Evolutionary conservation across 2,329 filamentous ascomycete species (phyloP), one percentile per base, ranked within the genome.

Genomic region (Fusarium sp.): DNA sequence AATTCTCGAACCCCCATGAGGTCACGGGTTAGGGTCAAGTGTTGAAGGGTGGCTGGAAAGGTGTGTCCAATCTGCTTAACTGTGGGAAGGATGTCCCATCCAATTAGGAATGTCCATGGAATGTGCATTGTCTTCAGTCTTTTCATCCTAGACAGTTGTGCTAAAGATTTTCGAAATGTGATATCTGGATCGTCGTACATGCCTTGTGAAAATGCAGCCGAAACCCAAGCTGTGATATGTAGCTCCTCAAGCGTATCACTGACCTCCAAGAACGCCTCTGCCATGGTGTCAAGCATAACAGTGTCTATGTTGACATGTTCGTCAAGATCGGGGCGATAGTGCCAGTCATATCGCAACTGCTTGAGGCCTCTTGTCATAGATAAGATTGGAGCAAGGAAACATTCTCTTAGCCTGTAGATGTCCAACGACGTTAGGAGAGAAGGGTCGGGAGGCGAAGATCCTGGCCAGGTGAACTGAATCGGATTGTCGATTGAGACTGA

Each of bases 401-500:
- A 23, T 37, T 71, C 67, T 13, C 67, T 42, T 6, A 68, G 26
- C 4, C 69, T 45, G 18, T 39, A 39, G 6, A 71, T 26, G 2
- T 63, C 53, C n/a, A 71, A 25, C 0, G 48, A 58, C 10, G 43
- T 31, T 6, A 70, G 13, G 1, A 25, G 30, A 6, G 7, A 9
- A 10, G 61, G 60, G 1, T 7, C 30, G 14, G 65, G 68, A 1
- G 59, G 7, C 3, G 19, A 28, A 12, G 16, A 9, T 4, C 3
- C 14, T 2, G 65, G 68, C 62, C 65, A 69, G 4, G 31, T 6
- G 14, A 72, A 69, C 0, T 53, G 28, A 2, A 7, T 25, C 0
- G 65, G 62, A 19, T 71, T 71, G 7, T 62, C 62, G 9, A 70
- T 58, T 2, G 66, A 61, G 7, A 58, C 7, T 0, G 53, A 60